Evolutionary conservation across 345 rosid species (phyloP).

Genomic region (Durio zibethinus): DNA sequence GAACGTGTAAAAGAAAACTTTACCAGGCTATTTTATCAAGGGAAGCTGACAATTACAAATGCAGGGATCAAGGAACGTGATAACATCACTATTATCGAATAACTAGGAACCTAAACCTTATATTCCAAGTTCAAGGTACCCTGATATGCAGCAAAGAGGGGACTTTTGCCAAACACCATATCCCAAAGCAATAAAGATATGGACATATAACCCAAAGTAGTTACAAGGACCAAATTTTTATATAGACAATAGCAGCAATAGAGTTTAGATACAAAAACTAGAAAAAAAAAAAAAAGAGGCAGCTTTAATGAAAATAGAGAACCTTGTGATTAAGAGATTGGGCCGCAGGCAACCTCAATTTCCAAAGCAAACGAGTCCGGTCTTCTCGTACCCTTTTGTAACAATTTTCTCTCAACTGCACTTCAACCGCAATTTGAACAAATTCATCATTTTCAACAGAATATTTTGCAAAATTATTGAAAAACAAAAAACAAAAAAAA

Average conservation of each 20-base stretch:
- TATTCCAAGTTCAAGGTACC: background rate
- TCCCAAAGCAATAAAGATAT: background rate
- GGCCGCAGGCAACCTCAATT: slow-evolving; percentile 53
- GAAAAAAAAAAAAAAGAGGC: background rate
- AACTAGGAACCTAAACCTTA: background rate
- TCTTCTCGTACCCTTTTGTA: slow-evolving; percentile 72
- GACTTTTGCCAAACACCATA: background rate
- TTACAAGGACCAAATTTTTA: background rate
- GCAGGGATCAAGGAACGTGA: background rate
- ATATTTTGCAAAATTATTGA: background rate
- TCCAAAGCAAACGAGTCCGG: slow-evolving; percentile 73
- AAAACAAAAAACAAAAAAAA: no score
- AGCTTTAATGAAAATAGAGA: background rate
- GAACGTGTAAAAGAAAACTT: background rate
- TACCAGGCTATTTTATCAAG: background rate
- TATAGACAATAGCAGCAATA: background rate
- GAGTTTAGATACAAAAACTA: background rate
- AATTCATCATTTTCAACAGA: background rate
- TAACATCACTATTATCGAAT: background rate
- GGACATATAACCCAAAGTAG: background rate
- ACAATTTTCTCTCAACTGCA: slow-evolving; percentile 74
- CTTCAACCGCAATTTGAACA: background rate
- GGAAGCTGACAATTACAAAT: background rate
- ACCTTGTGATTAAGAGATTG: slow-evolving; percentile 54
- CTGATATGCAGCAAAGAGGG: background rate